Evolutionary conservation across 805 yeast species (phyloP), one percentile per base, ranked within the genome.

Genomic region (Vanderwaltozyma tropicalis): DNA sequence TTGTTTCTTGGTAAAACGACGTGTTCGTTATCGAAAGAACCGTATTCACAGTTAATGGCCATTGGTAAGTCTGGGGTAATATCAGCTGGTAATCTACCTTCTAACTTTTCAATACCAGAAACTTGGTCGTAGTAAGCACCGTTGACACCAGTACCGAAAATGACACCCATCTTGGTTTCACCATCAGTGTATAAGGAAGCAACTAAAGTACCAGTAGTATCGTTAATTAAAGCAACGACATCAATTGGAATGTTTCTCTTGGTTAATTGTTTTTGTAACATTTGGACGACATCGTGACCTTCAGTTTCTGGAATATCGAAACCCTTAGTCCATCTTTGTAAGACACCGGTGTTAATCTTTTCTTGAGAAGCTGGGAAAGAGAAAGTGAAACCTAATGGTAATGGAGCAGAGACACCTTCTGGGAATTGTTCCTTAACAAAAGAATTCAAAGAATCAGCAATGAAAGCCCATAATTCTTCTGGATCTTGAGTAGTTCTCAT

Each of bases 1-100:
- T 79, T 80, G 49, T 94, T 88, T 67, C 96, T 77, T 57, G 97
- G 97, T 51, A 89, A 72, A 26, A 79, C 74, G 9, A 49, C 41
- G 55, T 81, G 94, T 64, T 86, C 96, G 59, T 86, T 88, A 62
- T 89, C 97, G 59, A 89, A 89, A 6, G 96, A 89, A 55, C 98
- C 97, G 67, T 89, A 89, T 68, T 89, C 98, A 71, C 96, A 87
- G 72, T 89, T 89, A 62, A 89, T 89, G 38, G 96, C 96, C 94
- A 89, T 88, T 45, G 80, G 78, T 30, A 81, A 71, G 35, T 73
- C 74, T 6, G 57, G 62, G 28, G 74, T 57, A 49, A 86, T 72
- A 56, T 85, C 95, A 31, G 62, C 66, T 24, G 76, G 71, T 38
- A 80, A 61, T 50, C 64, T 66, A 42, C 92, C 94, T 51, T 76